Conservation (phyloP, 305 asterid species). For the Solanum aculeatissimum region DNA sequence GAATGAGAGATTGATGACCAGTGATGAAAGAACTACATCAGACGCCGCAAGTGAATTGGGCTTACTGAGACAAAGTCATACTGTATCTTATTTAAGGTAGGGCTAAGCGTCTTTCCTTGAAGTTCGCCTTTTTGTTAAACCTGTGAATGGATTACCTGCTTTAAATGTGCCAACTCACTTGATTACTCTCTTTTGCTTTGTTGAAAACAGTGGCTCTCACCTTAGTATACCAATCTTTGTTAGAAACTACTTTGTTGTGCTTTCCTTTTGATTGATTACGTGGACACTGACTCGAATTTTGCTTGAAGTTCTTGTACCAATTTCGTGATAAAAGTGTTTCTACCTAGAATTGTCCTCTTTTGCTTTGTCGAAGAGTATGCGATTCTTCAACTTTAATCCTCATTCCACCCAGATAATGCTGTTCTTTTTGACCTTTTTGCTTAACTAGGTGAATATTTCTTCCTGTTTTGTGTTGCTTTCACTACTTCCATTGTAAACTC, state of each 20-base stretch:
- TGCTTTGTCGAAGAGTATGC: neutral
- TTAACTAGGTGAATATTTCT: neutral
- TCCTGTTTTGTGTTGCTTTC: neutral
- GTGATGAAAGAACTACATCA: constrained; percentile 44
- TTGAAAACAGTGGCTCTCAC: neutral
- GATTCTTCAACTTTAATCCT: neutral
- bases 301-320: neutral
- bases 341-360: neutral
- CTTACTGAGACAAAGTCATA: constrained; percentile 50
- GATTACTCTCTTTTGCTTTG: neutral
- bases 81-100: constrained; percentile 72
- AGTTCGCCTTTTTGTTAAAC: neutral
- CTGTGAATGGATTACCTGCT: neutral
- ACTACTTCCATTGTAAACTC: neutral
- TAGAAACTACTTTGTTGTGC: neutral
- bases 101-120: neutral
- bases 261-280: neutral
- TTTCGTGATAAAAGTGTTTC: neutral
- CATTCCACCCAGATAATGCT: neutral
- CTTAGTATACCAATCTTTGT: neutral
- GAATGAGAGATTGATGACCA: constrained; percentile 25
- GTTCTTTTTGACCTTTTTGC: neutral
- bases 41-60: constrained; percentile 54
- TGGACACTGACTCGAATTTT: neutral
- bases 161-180: neutral